These are phyloP conservation scores for Cryphonectria radicalis DNA, from an alignment of 2,329 filamentous ascomycete genomes.

Conservation along the genomic window DNA sequence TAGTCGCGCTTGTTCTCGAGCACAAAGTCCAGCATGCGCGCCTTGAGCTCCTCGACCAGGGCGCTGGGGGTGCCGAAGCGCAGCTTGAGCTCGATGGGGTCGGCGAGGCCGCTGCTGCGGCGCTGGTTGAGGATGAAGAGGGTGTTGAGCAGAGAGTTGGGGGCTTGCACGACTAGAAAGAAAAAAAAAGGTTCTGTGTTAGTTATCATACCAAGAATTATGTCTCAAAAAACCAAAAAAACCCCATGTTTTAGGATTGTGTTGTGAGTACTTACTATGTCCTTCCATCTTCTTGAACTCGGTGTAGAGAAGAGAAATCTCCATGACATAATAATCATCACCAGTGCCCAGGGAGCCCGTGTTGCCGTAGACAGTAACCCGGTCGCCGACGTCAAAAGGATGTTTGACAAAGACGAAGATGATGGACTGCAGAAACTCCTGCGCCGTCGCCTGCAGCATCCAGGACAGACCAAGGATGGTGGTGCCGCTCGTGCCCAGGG, in stretches of 20 bases:
- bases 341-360: constrained; percentile 77
- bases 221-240: too few relatives aligned
- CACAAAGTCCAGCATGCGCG: constrained; percentile 82
- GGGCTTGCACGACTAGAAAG: constrained; percentile 75
- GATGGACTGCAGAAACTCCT: constrained; percentile 91
- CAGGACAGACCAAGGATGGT: constrained; percentile 88
- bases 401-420: constrained; percentile 98
- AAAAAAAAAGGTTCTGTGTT: too few relatives aligned
- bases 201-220: too few relatives aligned
- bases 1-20: constrained; percentile 80
- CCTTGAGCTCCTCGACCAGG: constrained; percentile 81
- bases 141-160: constrained; percentile 90
- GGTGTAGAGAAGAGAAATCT: constrained; percentile 90
- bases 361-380: constrained; percentile 89
- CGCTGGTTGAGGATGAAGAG: constrained; percentile 96
- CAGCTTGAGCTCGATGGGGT: constrained; percentile 81
- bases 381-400: constrained; percentile 93
- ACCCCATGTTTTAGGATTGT: too few relatives aligned
- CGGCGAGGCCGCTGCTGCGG: constrained; percentile 84
- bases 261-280: constrained; percentile 52
- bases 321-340: constrained; percentile 95
- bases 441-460: constrained; percentile 89
- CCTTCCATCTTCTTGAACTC: constrained; percentile 99
- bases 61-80: constrained; percentile 86
- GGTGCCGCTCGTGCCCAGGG: constrained; percentile 87